A percentile compares a stretch with the other conserved stretches of the same genome.
These are phyloP conservation scores for Leavenworthia alabamica DNA, from an alignment of 345 rosid genomes.

Conservation along the genomic window DNA sequence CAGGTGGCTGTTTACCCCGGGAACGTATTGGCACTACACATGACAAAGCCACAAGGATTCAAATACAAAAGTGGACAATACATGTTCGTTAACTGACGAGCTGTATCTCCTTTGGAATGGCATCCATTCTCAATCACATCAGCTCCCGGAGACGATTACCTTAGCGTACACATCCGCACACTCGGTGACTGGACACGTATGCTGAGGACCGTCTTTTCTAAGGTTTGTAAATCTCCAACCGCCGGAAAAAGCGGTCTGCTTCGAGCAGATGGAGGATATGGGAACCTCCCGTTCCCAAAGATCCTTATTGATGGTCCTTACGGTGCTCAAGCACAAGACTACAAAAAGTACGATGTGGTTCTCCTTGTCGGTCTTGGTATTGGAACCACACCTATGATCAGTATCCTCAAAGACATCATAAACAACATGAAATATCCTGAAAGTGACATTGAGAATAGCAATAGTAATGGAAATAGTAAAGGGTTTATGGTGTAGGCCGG, in stretches of 20 bases:
- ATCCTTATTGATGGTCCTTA: slow-evolving; percentile 83
- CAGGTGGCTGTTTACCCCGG: slow-evolving; percentile 84
- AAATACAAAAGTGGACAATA: slow-evolving; percentile 86
- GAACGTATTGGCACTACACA: slow-evolving; percentile 67
- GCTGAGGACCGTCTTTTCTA: too few relatives aligned
- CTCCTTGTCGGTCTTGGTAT: slow-evolving; percentile 85
- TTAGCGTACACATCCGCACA: slow-evolving; percentile 82
- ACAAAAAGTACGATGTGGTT: slow-evolving; percentile 78
- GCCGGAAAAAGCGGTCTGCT: slow-evolving; percentile 62
- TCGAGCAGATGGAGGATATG: slow-evolving; percentile 47
- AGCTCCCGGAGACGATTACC: slow-evolving; percentile 76
- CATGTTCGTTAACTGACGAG: slow-evolving; percentile 82
- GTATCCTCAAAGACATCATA: slow-evolving; percentile 83
- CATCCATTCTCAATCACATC: slow-evolving; percentile 97
- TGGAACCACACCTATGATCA: slow-evolving; percentile 92
- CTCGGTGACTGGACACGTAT: too few relatives aligned
- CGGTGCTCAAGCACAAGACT: slow-evolving; percentile 94
- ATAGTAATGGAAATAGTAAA: slow-evolving; percentile 22
- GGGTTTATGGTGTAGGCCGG: too few relatives aligned
- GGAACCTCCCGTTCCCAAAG: slow-evolving; percentile 59
- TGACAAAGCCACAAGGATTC: slow-evolving; percentile 86
- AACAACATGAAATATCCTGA: slow-evolving; percentile 48
- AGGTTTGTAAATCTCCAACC: too few relatives aligned
- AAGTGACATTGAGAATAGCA: slow-evolving; percentile 30
- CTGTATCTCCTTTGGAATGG: slow-evolving; percentile 88